Evolutionary conservation across 108 stramenopile species (phyloP).

Genomic region (Cyclotella distinguenda): DNA sequence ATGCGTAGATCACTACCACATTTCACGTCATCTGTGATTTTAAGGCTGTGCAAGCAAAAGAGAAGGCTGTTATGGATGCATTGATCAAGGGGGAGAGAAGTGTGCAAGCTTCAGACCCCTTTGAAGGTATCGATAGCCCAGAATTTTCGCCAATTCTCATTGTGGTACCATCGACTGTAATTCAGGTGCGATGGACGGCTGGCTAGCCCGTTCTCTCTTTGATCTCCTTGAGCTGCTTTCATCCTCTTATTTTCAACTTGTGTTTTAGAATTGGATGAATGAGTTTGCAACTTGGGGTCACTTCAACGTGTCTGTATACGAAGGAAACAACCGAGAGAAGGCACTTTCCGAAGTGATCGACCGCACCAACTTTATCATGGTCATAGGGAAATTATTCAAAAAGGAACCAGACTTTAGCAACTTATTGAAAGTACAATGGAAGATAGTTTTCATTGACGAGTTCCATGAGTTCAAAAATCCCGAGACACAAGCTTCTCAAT

Average conservation of each 20-base stretch:
- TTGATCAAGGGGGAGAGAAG: slow-evolving; percentile 23
- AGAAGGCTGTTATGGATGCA: slow-evolving; percentile 27
- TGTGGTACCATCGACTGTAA: slow-evolving; percentile 71
- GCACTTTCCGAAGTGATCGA: slow-evolving; percentile 50
- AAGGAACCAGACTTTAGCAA: slow-evolving; percentile 38
- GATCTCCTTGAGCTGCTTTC: too few species aligned
- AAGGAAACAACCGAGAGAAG: slow-evolving; percentile 29
- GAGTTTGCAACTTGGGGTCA: slow-evolving; percentile 76
- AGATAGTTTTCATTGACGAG: slow-evolving; percentile 81
- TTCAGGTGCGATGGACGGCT: slow-evolving; percentile 46
- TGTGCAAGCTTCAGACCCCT: background rate
- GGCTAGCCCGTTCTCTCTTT: too few species aligned
- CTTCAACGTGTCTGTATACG: slow-evolving; percentile 66
- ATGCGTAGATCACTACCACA: too few species aligned
- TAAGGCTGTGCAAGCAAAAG: slow-evolving; percentile 9
- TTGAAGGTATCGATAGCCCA: slow-evolving; percentile 15
- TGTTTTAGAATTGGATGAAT: slow-evolving; percentile 33
- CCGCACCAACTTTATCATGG: slow-evolving; percentile 68
- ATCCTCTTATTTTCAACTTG: background rate
- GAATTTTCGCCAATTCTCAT: slow-evolving; percentile 69
- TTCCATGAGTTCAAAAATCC: slow-evolving; percentile 75
- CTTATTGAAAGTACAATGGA: slow-evolving; percentile 60
- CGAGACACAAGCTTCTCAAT: slow-evolving; percentile 24
- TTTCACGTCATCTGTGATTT: background rate
- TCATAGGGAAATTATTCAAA: slow-evolving; percentile 62